These are phyloP conservation scores for Leccinum pachyderme DNA, from an alignment of 1,284 basidiomycete genomes.

Conservation along the genomic window DNA sequence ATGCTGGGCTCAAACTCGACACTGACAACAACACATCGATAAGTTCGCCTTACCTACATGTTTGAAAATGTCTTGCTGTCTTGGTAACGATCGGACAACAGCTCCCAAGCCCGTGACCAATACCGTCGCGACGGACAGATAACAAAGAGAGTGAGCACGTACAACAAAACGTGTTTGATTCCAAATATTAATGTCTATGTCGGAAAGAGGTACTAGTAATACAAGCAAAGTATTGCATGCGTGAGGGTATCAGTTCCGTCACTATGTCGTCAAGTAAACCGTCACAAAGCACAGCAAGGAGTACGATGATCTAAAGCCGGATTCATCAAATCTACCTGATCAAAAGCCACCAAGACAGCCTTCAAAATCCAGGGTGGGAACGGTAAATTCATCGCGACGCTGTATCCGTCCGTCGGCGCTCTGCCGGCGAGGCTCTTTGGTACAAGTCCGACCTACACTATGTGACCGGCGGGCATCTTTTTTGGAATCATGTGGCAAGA, in stretches of 20 bases:
- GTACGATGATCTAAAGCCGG: constrained; percentile 9
- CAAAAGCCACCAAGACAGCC: constrained; percentile 50
- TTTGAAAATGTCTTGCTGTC: constrained; percentile 3
- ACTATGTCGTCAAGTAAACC: constrained; percentile 9
- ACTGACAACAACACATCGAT: background rate
- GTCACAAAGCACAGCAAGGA: constrained; percentile 4
- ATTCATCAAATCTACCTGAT: constrained; percentile 12
- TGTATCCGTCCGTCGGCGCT: constrained; percentile 26
- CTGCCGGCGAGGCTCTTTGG: constrained; percentile 15
- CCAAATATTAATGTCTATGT: constrained; percentile 17
- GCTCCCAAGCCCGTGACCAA: background rate
- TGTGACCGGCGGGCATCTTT: constrained; percentile 16
- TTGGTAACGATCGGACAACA: background rate
- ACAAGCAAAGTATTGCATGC: constrained; percentile 19
- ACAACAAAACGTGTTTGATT: constrained; percentile 1
- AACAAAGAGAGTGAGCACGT: background rate
- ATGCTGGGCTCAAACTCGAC: background rate
- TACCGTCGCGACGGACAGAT: background rate
- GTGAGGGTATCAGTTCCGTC: constrained; percentile 31
- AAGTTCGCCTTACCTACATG: background rate
- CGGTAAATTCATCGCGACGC: constrained; percentile 27
- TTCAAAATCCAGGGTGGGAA: constrained; percentile 35
- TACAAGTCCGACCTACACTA: constrained; percentile 7
- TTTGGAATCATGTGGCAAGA: constrained; percentile 40
- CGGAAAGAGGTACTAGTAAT: constrained; percentile 17